phyloP scores from a whole-genome alignment of 2,329 filamentous ascomycete genomes.

The Epichloe amarillans region DNA sequence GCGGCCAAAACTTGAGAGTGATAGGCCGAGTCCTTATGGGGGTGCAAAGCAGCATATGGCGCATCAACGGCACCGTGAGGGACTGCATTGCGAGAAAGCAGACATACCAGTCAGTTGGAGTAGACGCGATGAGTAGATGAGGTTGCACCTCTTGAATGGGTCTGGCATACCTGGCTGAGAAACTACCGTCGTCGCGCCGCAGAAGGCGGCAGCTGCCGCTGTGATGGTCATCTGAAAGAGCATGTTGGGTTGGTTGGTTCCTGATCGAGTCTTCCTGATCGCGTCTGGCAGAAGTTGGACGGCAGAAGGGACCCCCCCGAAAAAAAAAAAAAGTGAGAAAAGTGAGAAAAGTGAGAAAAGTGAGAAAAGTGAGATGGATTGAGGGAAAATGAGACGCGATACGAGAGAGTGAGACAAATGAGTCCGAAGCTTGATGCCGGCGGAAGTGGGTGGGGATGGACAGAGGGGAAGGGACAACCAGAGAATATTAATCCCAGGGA shows the following conservation, averaged over 20 bases:
- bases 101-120: background rate
- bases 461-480: no score
- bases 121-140: background rate
- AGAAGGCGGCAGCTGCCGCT: background rate
- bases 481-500: no score
- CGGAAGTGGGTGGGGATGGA: no score
- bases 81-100: background rate
- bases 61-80: background rate
- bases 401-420: no score
- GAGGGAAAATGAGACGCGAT: no score
- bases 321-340: no score
- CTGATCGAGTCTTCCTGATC: no score
- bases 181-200: background rate
- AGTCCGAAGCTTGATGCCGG: no score
- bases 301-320: no score
- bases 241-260: background rate
- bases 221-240: background rate
- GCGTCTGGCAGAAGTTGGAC: no score
- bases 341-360: no score
- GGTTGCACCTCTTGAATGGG: background rate
- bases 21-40: background rate
- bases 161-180: background rate
- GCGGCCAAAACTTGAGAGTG: background rate
- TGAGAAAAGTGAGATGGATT: no score
- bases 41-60: background rate